A percentile compares a stretch with the other conserved stretches of the same genome.
phyloP scores from a whole-genome alignment of 257 asterid genomes.

The Knoxia roxburghii region DNA sequence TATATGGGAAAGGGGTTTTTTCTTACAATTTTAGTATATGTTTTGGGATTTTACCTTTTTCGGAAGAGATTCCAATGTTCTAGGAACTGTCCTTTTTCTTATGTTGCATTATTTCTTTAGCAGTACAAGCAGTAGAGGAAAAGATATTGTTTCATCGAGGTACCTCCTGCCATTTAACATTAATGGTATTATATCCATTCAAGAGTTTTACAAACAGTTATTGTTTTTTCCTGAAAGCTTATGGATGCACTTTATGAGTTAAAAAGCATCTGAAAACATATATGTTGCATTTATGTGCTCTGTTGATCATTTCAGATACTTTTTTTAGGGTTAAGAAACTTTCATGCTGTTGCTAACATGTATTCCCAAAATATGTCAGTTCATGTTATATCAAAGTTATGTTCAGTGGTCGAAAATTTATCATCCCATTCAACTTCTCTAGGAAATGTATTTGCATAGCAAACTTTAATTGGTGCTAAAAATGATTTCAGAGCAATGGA shows the following conservation, averaged over 20 bases:
- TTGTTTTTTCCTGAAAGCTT: not conserved
- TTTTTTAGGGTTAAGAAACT: no score
- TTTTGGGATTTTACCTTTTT: no score
- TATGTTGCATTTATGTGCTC: not conserved
- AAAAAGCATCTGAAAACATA: not conserved
- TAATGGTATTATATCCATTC: not conserved
- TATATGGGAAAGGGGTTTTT: not conserved
- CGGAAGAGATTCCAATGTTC: no score
- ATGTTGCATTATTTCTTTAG: not conserved
- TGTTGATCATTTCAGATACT: conserved; percentile 13
- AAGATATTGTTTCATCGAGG: not conserved
- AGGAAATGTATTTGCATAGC: no score
- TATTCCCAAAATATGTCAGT: no score
- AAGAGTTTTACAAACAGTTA: not conserved
- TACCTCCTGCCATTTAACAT: not conserved
- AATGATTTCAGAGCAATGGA: no score
- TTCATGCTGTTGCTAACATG: no score
- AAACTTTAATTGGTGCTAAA: no score
- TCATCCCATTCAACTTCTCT: no score
- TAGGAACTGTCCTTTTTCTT: not conserved
- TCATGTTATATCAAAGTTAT: no score
- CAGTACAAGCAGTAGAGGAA: not conserved
- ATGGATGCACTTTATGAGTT: not conserved
- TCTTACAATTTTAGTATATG: no score
- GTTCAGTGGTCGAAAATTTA: no score